phyloP scores from a whole-genome alignment of 108 stramenopile species.

The Thalassiosira profunda region DNA sequence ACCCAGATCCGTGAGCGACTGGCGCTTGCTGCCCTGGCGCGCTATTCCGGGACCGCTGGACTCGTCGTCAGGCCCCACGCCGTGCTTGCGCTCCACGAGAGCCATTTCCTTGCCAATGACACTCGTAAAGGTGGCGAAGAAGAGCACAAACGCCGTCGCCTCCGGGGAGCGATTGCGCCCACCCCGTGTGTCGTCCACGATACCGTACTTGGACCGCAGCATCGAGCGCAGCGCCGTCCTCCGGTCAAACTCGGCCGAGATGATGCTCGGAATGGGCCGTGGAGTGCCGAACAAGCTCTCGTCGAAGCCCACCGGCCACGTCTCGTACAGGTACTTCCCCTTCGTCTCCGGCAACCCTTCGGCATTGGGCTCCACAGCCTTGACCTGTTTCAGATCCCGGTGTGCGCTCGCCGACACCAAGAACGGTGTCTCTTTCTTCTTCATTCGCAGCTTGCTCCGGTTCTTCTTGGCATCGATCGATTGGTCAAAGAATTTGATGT shows the following conservation, averaged over 20 bases:
- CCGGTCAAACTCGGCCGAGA: conserved; percentile 87
- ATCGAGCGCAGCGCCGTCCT: conserved; percentile 54
- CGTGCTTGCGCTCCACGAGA: conserved; percentile 10
- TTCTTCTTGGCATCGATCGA: conserved; percentile 90
- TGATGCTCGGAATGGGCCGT: conserved; percentile 74
- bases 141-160: conserved; percentile 71
- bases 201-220: conserved; percentile 40
- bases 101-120: conserved; percentile 64
- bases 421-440: conserved; percentile 83
- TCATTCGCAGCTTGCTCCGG: conserved; percentile 69
- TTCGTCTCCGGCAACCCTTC: conserved; percentile 29
- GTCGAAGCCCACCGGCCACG: conserved; percentile 72
- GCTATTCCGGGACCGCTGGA: no score
- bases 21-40: background rate
- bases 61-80: background rate
- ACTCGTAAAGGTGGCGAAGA: conserved; percentile 72
- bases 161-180: conserved; percentile 62
- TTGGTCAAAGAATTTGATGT: conserved; percentile 91
- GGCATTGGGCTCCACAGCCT: conserved; percentile 61
- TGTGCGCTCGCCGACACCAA: conserved; percentile 77
- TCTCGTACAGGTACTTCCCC: conserved; percentile 51
- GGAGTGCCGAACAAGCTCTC: conserved; percentile 56
- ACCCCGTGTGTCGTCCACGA: conserved; percentile 23
- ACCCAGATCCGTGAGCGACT: conserved; percentile 3
- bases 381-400: conserved; percentile 66